Evolutionary conservation across 148 eudicot species (phyloP), one percentile per base, ranked within the genome.

Genomic region (Selenicereus undatus): DNA sequence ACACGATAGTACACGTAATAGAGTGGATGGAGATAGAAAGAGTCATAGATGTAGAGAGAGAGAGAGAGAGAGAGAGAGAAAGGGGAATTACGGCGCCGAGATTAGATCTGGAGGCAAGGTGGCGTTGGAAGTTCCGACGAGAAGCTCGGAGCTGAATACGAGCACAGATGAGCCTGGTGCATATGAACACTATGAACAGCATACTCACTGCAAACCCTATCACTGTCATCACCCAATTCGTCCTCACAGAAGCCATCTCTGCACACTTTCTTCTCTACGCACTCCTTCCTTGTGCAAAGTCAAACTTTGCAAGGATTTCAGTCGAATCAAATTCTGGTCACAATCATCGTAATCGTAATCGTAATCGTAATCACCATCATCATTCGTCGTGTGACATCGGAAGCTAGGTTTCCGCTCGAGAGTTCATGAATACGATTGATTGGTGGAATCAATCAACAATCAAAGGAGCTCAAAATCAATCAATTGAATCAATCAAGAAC

Each of bases 211-310:
- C 83, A 76, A 95, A 93, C 43, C 94, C 98, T 73, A 93, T 92
- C 82, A 93, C 97, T 71, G 98, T 95, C 99, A 95, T 95, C 84
- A 95, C 99, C 85, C 93, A 84, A 81, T 95, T 93, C 74, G 88
- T 85, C 65, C 92, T 91, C 21, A 90, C 82, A 51, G 97, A 90
- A 30, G 83, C 81, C 90, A 93, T 93, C 76, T 60, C 70, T 39
- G 30, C 54, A 18, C 5, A 22, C 51, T 42, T 14, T 18, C 5
- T 50, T 92, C 74, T 54, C 76, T 42, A 21, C 52, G 11, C 2
- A 26, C 17, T 29, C 36, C 1, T 0, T 7, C 3, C 60, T 54
- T 17, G 21, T 5, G 21, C 4, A 56, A 7, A 22, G 8, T 43
- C 54, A 73, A 43, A 43, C 27, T 12, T 17, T 6, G 45, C 30